These are phyloP conservation scores for Lentinula lateritia DNA, from an alignment of 768 basidiomycete species.

Conservation along the genomic window DNA sequence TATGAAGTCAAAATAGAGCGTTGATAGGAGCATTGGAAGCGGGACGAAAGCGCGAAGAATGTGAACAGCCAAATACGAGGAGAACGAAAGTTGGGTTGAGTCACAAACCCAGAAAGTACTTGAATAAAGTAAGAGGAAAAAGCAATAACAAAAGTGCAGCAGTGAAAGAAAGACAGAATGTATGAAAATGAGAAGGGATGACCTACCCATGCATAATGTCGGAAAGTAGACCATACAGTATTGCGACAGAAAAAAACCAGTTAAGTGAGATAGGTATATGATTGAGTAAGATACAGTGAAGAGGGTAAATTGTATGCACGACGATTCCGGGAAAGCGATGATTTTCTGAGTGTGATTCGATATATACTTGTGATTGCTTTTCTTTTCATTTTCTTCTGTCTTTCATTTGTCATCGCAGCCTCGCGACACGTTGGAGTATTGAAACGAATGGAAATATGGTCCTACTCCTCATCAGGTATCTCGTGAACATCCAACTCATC, in stretches of 20 bases:
- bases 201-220: background rate
- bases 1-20: no score
- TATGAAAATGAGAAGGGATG: background rate
- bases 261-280: background rate
- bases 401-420: no score
- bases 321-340: background rate
- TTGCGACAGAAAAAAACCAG: no score
- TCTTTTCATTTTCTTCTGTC: no score
- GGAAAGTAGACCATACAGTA: background rate
- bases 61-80: no score
- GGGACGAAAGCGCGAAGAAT: no score
- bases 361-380: background rate
- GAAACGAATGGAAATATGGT: background rate
- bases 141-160: background rate
- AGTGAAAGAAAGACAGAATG: background rate
- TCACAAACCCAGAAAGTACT: no score
- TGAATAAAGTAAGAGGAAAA: background rate
- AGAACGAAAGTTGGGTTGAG: no score
- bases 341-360: background rate
- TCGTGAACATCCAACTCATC: conserved; percentile 27
- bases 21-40: no score
- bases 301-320: background rate
- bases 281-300: background rate
- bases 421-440: no score
- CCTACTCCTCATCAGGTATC: conserved; percentile 31